Percentiles rank a stretch among this genome's conserved stretches.
Evolutionary conservation across 2,329 filamentous ascomycete species (phyloP).

Genomic region (Aspergillus intermedius): DNA sequence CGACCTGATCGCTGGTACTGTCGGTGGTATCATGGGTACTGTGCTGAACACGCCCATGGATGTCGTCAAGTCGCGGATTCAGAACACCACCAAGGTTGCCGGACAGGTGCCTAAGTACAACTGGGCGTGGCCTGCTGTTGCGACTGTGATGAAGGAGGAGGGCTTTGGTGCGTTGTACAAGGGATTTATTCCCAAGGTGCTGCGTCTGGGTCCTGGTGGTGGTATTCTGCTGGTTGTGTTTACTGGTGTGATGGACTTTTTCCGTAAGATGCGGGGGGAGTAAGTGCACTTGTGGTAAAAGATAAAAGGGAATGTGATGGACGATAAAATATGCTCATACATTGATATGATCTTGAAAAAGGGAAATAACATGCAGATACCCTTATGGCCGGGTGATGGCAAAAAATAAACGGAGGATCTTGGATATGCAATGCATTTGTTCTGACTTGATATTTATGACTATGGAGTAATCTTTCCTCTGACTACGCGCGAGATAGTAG

Average conservation of each 20-base stretch:
- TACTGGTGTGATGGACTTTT: conserved; percentile 64
- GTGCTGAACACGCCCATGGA: conserved; percentile 93
- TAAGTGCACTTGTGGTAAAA: conserved; percentile 5
- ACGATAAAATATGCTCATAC: background rate
- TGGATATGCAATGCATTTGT: background rate
- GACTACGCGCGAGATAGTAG: no score
- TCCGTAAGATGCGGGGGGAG: conserved; percentile 60
- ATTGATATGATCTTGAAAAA: background rate
- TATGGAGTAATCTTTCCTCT: no score
- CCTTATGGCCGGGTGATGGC: background rate
- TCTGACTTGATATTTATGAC: no score
- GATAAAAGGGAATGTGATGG: background rate
- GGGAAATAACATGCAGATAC: background rate
- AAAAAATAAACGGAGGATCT: background rate
- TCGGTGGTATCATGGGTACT: conserved; percentile 87
- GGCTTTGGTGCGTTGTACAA: conserved; percentile 91
- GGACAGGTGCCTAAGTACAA: conserved; percentile 90
- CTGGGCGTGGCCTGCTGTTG: conserved; percentile 88
- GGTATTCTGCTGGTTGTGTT: conserved; percentile 51
- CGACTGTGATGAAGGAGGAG: conserved; percentile 85
- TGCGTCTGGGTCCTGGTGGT: conserved; percentile 65
- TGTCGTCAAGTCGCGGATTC: conserved; percentile 95
- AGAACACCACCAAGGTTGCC: conserved; percentile 81
- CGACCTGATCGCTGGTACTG: conserved; percentile 75
- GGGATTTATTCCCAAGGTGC: conserved; percentile 93